Base-by-base conservation (phyloP, 768 basidiomycete genomes). In the Nidularia pulvinata region DNA sequence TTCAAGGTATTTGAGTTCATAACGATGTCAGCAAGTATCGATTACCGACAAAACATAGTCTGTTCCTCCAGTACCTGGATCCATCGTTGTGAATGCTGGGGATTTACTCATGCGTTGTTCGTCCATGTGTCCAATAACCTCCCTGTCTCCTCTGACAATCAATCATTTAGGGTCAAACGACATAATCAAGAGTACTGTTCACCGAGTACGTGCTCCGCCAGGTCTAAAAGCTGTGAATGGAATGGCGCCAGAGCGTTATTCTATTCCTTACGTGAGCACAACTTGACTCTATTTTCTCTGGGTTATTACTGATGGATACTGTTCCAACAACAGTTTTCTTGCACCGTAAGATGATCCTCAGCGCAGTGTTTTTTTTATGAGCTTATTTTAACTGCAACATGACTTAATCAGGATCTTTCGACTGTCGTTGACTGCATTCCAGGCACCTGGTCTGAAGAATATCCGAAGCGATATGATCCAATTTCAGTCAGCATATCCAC, bases 261-360 rank as follows among this genome's bases (percentile, higher is more conserved):
- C 84, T 0, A 85, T 86, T 55, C 84, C 85, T 34, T 86, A 84
- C 59, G 81, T 81, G 55, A 55, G 79, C 64, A 6, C 39, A 44
- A 25, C 25, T 25, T 25, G 25, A 25, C 25, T 25, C 25, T 25
- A 25, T 25, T 25, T 25, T 25, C 25, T 25, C 25, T 25, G 25
- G 25, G 25, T 25, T 25, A 25, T 25, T 25, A 25, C 25, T 25
- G 25, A 25, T 4, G 4, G 25, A 25, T 25, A 25, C 25, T 25
- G 4, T 25, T 25, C 25, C 25, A 25, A 25, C 25, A 25, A 25
- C 25, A 25, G 25, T 25, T 25, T 25, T 2, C 25, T 25, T 25
- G 25, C 25, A 25, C 25, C 25, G 25, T 25, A 25, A 25, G 25
- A 25, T 25, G 25, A 25, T 25, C 25, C 4, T 25, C 25, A 25